A percentile compares a stretch with the other conserved stretches of the same genome.
These are phyloP conservation scores for Rhodomyrtus tomentosa DNA, from an alignment of 345 rosid genomes.

Conservation along the genomic window DNA sequence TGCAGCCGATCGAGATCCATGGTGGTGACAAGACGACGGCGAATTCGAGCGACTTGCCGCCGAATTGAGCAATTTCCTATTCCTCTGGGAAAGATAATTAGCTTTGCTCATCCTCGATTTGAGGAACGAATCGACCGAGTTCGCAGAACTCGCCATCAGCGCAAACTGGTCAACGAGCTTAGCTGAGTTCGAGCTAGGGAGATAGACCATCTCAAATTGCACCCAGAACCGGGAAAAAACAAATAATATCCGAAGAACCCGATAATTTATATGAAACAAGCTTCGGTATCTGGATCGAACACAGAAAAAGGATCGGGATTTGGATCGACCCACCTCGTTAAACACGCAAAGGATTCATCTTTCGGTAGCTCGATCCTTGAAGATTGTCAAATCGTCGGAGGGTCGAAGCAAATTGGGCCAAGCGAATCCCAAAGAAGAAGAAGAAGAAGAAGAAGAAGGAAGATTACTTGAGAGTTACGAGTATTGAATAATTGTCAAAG, in stretches of 20 bases:
- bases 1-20: slow-evolving; percentile 61
- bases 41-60: slow-evolving; percentile 18
- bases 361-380: not conserved
- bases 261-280: not conserved
- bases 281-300: slow-evolving; percentile 13
- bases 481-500: not conserved
- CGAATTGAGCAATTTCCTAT: slow-evolving; percentile 21
- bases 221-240: slow-evolving; percentile 4
- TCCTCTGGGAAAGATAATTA: slow-evolving; percentile 15
- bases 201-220: slow-evolving; percentile 67
- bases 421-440: not conserved
- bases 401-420: not conserved
- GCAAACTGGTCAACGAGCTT: slow-evolving; percentile 56
- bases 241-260: not conserved
- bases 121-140: slow-evolving; percentile 26
- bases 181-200: slow-evolving; percentile 76
- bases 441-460: not conserved
- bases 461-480: not conserved
- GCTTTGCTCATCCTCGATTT: slow-evolving; percentile 25
- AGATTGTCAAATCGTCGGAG: not conserved
- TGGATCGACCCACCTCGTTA: slow-evolving; percentile 33
- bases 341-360: not conserved
- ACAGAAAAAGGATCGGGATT: slow-evolving; percentile 6
- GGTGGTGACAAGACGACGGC: slow-evolving; percentile 24
- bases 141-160: slow-evolving; percentile 46